phyloP scores from a whole-genome alignment of 192 early-diverging fungal species.

The Phycomyces nitens region DNA sequence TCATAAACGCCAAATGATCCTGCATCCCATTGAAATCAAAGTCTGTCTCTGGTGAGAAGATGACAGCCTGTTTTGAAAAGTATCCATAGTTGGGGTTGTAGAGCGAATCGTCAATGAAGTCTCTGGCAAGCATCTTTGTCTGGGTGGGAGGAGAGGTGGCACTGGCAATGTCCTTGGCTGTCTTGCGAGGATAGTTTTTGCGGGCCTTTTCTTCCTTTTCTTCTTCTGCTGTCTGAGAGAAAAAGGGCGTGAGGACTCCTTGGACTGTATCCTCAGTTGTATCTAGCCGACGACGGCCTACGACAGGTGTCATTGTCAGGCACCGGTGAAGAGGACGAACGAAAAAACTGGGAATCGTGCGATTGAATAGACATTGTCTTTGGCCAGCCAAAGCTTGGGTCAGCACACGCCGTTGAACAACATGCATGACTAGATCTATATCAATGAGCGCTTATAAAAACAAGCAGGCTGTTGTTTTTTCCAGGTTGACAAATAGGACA shows the following conservation, averaged over 20 bases:
- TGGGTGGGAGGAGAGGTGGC: conserved; percentile 45
- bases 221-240: conserved; percentile 37
- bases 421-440: too few relatives aligned
- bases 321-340: too few relatives aligned
- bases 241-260: conserved; percentile 24
- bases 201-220: conserved; percentile 35
- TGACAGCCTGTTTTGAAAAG: conserved; percentile 90
- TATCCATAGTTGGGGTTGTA: conserved; percentile 97
- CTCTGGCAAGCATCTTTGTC: conserved; percentile 71
- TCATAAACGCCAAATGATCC: conserved; percentile 73
- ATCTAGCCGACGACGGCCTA: background rate
- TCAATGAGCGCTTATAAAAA: too few relatives aligned
- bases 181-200: conserved; percentile 46
- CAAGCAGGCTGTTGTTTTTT: too few relatives aligned
- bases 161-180: conserved; percentile 43
- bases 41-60: conserved; percentile 63
- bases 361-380: too few relatives aligned
- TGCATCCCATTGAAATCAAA: conserved; percentile 63
- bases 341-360: too few relatives aligned
- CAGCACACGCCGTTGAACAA: too few relatives aligned
- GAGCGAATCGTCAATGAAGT: conserved; percentile 93
- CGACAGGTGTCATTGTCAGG: background rate
- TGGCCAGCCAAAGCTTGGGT: too few relatives aligned
- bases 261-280: background rate
- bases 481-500: too few relatives aligned